phyloP scores from a whole-genome alignment of 164 flowering plant genomes.

The Nymphaea colorata region DNA sequence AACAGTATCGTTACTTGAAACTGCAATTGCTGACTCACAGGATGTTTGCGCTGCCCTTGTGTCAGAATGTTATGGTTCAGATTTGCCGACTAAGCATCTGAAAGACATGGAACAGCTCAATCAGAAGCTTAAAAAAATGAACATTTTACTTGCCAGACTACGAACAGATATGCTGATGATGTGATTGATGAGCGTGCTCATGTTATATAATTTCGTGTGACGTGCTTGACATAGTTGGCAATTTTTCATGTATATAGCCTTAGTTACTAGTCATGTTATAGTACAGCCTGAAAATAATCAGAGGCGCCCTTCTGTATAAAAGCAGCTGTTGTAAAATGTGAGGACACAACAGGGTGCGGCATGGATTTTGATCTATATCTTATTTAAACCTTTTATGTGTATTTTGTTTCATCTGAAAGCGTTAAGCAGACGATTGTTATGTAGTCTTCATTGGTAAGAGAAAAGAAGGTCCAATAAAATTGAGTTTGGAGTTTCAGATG shows the following conservation, averaged over 20 bases:
- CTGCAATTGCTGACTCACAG: slow-evolving; percentile 50
- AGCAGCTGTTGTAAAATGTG: slow-evolving; percentile 16
- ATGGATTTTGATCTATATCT: background rate
- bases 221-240: slow-evolving; percentile 6
- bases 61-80: slow-evolving; percentile 22
- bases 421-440: no score
- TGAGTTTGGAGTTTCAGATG: no score
- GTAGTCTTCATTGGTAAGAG: no score
- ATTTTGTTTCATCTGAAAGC: no score
- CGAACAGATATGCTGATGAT: slow-evolving; percentile 24
- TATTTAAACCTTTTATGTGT: background rate
- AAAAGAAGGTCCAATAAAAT: no score
- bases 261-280: slow-evolving; percentile 16
- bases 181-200: slow-evolving; percentile 5
- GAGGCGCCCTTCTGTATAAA: background rate
- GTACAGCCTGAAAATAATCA: slow-evolving; percentile 15
- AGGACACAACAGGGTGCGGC: background rate
- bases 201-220: slow-evolving; percentile 9
- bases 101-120: slow-evolving; percentile 34
- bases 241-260: slow-evolving; percentile 33
- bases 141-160: slow-evolving; percentile 36
- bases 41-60: slow-evolving; percentile 47
- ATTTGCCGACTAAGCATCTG: slow-evolving; percentile 20
- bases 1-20: slow-evolving; percentile 61
- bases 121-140: slow-evolving; percentile 58